Evolutionary conservation across 2,329 filamentous ascomycete species (phyloP).

Genomic region (Pseudogymnoascus destructans): DNA sequence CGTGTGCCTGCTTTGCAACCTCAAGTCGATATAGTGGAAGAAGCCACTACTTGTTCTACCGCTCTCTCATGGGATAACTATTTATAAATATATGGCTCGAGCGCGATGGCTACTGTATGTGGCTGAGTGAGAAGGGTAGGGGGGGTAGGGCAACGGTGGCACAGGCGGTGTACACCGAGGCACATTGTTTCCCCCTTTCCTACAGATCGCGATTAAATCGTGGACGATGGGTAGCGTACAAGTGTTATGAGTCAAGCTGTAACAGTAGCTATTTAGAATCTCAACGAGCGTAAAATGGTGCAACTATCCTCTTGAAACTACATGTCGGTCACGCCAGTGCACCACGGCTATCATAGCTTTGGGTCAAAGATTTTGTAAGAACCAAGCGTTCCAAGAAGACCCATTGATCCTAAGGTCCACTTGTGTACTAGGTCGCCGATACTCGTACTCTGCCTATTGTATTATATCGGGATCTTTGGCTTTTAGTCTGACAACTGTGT

Average conservation of each 20-base stretch:
- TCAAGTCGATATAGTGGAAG: not conserved
- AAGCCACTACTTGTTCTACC: not conserved
- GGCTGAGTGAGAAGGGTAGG: not conserved
- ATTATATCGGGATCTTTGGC: not conserved
- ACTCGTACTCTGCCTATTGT: not conserved
- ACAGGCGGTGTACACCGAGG: not conserved
- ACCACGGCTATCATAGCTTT: not conserved
- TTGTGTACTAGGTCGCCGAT: not conserved
- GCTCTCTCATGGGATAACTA: not conserved
- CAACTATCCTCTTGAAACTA: not conserved
- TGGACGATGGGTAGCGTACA: no score
- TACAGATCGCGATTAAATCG: not conserved
- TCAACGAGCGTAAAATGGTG: not conserved
- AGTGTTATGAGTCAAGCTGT: no score
- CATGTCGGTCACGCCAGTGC: not conserved
- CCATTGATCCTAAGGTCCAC: not conserved
- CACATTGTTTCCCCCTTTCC: not conserved
- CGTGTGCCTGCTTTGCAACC: not conserved
- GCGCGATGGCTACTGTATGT: no score
- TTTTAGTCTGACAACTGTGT: not conserved
- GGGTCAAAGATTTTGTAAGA: not conserved
- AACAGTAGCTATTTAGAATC: not conserved
- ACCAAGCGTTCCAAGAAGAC: not conserved
- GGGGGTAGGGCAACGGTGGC: not conserved
- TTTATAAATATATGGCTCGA: not conserved